Conservation (phyloP, 2,329 filamentous ascomycete species). For the Didymella keratinophila region DNA sequence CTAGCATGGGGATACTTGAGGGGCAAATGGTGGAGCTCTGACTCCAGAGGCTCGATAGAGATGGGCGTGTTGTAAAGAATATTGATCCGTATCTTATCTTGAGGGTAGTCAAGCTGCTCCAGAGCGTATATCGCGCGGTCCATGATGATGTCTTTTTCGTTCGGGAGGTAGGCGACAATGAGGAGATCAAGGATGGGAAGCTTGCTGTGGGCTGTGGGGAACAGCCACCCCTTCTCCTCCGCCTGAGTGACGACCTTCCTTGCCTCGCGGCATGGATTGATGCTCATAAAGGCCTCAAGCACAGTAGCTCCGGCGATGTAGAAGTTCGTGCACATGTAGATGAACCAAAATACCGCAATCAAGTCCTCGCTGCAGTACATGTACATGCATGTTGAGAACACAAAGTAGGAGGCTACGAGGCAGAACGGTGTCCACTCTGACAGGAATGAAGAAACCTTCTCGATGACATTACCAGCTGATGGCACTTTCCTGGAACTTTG, state of each 20-base stretch:
- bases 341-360: constrained; percentile 55
- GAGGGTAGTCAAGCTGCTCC: constrained; percentile 57
- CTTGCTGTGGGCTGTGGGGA: constrained; percentile 53
- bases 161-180: constrained; percentile 61
- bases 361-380: constrained; percentile 49
- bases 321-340: constrained; percentile 56
- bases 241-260: constrained; percentile 49
- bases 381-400: constrained; percentile 54
- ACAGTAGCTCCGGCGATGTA: constrained; percentile 56
- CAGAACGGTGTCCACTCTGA: constrained; percentile 54
- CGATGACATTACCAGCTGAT: constrained; percentile 12
- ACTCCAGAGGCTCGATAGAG: constrained; percentile 57
- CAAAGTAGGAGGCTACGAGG: constrained; percentile 53
- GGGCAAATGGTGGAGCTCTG: constrained; percentile 51
- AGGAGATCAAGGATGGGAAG: constrained; percentile 57
- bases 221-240: constrained; percentile 52
- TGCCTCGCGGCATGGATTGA: constrained; percentile 49
- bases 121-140: constrained; percentile 57
- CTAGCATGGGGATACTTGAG: constrained; percentile 52
- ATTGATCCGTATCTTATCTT: constrained; percentile 57
- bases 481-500: constrained; percentile 10
- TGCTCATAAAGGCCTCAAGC: constrained; percentile 53
- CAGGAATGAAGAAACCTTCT: constrained; percentile 40
- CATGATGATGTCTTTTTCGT: constrained; percentile 60
- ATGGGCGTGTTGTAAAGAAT: constrained; percentile 60